phyloP scores from a whole-genome alignment of 306 rosid species.

The Cicer cuneatum region DNA sequence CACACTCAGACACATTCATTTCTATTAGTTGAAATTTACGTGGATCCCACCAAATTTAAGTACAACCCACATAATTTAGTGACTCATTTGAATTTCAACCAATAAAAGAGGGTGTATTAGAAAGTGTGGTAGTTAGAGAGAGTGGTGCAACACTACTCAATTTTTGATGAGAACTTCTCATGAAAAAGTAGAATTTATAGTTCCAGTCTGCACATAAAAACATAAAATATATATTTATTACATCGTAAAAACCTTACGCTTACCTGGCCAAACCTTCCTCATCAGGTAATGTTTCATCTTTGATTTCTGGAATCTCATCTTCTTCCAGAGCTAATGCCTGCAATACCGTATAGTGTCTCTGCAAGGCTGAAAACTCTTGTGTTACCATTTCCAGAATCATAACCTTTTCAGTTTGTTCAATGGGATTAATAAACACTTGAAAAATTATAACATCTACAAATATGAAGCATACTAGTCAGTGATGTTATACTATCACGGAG shows the following conservation, averaged over 20 bases:
- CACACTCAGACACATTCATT: neutral
- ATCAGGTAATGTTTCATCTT: constrained; percentile 86
- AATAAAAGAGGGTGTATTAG: too few species aligned
- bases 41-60: neutral
- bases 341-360: constrained; percentile 86
- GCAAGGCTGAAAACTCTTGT: constrained; percentile 71
- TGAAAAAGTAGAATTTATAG: constrained; percentile 3
- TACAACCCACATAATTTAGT: neutral
- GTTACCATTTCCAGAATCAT: constrained; percentile 35
- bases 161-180: too few species aligned
- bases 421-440: constrained; percentile 21
- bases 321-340: constrained; percentile 93
- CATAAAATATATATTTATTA: constrained; percentile 30
- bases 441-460: constrained; percentile 11
- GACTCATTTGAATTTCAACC: constrained; percentile 1
- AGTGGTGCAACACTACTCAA: too few species aligned
- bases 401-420: constrained; percentile 17
- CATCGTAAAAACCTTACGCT: constrained; percentile 29
- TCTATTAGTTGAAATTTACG: neutral
- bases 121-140: too few species aligned
- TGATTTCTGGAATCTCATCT: constrained; percentile 80
- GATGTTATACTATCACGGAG: constrained; percentile 12
- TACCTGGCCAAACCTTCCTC: constrained; percentile 94
- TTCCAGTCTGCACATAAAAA: neutral
- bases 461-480: constrained; percentile 10